Evolutionary conservation across 2,329 filamentous ascomycete genomes (phyloP), one percentile per base, ranked within the genome.

Genomic region (Chaetomiaceae sp.): DNA sequence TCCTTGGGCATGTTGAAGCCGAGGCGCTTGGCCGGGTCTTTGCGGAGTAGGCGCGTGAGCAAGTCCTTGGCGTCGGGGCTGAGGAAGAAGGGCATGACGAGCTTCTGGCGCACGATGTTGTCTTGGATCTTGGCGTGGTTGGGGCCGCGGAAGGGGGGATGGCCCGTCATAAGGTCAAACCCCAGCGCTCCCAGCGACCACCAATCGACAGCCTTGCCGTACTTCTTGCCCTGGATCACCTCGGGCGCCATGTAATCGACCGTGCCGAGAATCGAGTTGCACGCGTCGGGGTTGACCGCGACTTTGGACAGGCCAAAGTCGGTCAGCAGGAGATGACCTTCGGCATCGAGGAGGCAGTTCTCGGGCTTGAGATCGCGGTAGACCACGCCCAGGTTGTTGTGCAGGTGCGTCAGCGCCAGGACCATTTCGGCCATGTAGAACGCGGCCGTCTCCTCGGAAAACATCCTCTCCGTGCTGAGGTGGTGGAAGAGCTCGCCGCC

Each of bases 391-490:
- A 97, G 83, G 58, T 87, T 90, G 62, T 88, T 85, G 72, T 99
- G 94, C 23, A 99, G 80, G 70, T 99, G 91, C 33, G 92, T 89
- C 42, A 99, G 81, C 27, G 94, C 95, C 21, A 99, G 82, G 4
- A 96, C 84, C 84, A 99, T 95, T 73, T 99, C 91, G 0, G 90
- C 95, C 89, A 97, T 95, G 78, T 99, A 99, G 71, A 97, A 99
- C 1, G 91, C 89, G 0, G 92, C 88, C 2, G 87, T 87, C 14
- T 88, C 79, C 71, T 97, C 92, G 13, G 87, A 80, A 62, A 99
- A 97, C 89, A 97, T 97, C 69, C 90, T 89, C 69, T 97, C 91
- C 60, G 90, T 87, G 54, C 85, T 89, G 23, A 99, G 79, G 65
- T 97, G 92, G n/a, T 89, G 90, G 68, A 99, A 99, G 5, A 99